Evolutionary conservation across 306 rosid genomes (phyloP), one percentile per base, ranked within the genome.

Genomic region (Vigna hirtella): DNA sequence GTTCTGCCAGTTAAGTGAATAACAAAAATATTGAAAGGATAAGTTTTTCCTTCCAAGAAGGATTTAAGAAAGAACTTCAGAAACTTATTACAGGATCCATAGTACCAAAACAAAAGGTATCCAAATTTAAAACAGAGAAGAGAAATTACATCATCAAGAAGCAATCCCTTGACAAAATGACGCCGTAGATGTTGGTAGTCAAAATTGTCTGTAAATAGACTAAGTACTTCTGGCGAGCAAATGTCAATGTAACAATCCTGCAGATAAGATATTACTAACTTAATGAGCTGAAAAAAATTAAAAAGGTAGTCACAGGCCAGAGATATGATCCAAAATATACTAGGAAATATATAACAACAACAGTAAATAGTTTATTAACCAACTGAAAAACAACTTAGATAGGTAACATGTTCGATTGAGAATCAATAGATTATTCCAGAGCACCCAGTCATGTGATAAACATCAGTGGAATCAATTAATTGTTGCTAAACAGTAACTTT

Each of bases 141-240:
- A 76, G 58, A 77, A 77, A 72, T 70, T 90, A 93, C 99, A 83
- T 96, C 99, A 77, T 96, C 99, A 80, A 91, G 45, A 62, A 96
- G 99, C 92, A 96, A 82, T 51, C 96, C 99, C 92, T 96, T 96
- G 57, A 96, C 92, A 83, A 96, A 96, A 88, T 96, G 94, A 48
- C 99, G 98, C 36, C 99, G 94, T 15, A 96, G 83, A 87, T 96
- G 99, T 86, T 96, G 99, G 83, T 93, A 96, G 84, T 96, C 99
- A 84, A 96, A 96, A 81, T 96, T 96, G 89, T 96, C 99, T 0
- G 97, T 93, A 78, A 96, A 96, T 76, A 93, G 90, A 86, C 94
- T 91, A 56, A 96, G 99, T 84, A 96, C 99, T 89, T 96, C 99
- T 6, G 91, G 96, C 30, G 98, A 90, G 81, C 99, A 96, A 70